Evolutionary conservation across 139 green algal genomes (phyloP).

Genomic region (Spirogloea muscicola): DNA sequence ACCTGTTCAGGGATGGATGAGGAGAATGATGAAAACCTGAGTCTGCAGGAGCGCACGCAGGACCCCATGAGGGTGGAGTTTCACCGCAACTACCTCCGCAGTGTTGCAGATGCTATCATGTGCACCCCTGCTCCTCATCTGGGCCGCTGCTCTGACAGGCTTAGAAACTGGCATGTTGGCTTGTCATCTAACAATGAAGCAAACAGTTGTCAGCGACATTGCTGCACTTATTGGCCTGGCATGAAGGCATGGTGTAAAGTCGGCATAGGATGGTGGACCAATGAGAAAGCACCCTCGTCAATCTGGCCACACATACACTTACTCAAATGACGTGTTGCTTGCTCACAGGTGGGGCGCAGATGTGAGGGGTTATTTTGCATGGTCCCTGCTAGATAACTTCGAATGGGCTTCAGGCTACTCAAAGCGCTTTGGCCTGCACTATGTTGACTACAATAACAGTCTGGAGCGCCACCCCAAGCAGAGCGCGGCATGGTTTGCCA

Average conservation of each 20-base stretch:
- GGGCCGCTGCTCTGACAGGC: too few species aligned
- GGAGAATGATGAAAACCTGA: not conserved
- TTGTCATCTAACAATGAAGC: too few species aligned
- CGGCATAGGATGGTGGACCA: too few species aligned
- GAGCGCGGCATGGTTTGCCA: constrained; percentile 56
- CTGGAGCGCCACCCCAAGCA: constrained; percentile 50
- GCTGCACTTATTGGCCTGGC: too few species aligned
- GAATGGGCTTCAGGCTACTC: constrained; percentile 56
- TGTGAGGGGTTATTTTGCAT: constrained; percentile 57
- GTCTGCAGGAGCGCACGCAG: constrained; percentile 5
- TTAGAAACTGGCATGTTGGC: too few species aligned
- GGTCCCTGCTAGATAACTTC: constrained; percentile 60
- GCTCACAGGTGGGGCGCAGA: constrained; percentile 37
- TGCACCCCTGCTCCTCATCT: too few species aligned
- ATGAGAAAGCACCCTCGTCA: too few species aligned
- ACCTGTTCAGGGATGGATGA: constrained; percentile 35
- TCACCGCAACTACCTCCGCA: constrained; percentile 40
- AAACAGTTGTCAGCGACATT: too few species aligned
- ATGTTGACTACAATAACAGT: constrained; percentile 52
- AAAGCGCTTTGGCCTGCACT: constrained; percentile 59
- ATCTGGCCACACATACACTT: too few species aligned
- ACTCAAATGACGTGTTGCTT: not conserved
- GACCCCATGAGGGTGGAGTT: constrained; percentile 25
- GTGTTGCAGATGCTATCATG: constrained; percentile 27
- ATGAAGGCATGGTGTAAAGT: too few species aligned